These are phyloP conservation scores for Fusarium denticulatum DNA, from an alignment of 2,329 filamentous ascomycete species.

Conservation along the genomic window DNA sequence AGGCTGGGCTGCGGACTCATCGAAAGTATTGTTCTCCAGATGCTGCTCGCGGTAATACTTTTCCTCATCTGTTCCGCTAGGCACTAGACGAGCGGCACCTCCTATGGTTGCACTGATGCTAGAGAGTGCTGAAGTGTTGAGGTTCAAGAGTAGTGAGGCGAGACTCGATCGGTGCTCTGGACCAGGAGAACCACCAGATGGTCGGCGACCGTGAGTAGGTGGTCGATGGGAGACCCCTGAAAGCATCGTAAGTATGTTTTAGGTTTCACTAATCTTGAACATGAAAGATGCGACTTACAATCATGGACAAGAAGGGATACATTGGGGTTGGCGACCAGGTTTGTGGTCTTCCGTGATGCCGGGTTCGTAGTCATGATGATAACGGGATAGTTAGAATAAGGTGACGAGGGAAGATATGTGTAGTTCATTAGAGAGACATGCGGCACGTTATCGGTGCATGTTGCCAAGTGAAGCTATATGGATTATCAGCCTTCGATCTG, in stretches of 20 bases:
- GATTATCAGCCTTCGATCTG: constrained; percentile 8
- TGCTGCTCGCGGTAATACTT: constrained; percentile 84
- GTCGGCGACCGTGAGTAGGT: constrained; percentile 72
- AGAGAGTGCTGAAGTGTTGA: constrained; percentile 88
- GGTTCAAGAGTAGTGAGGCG: constrained; percentile 83
- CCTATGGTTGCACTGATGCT: constrained; percentile 95
- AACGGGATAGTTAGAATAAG: constrained; percentile 75
- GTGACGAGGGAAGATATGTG: constrained; percentile 88
- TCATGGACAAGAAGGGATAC: constrained; percentile 97
- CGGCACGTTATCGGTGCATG: constrained; percentile 82
- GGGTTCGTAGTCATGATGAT: constrained; percentile 95
- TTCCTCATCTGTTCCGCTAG: constrained; percentile 81
- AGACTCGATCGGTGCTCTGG: constrained; percentile 77
- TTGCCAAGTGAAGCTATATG: constrained; percentile 89
- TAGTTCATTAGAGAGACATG: constrained; percentile 99
- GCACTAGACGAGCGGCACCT: constrained; percentile 80
- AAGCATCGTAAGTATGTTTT: constrained; percentile 7
- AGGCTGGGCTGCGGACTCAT: constrained; percentile 57
- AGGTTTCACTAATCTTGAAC: not conserved
- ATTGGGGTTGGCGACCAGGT: constrained; percentile 83
- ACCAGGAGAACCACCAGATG: constrained; percentile 69
- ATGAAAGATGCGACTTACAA: constrained; percentile 57
- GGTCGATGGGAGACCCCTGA: constrained; percentile 89
- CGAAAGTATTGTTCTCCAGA: constrained; percentile 91
- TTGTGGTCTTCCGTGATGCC: constrained; percentile 80